Evolutionary conservation across 1,139 yeast species (phyloP), one percentile per base, ranked within the genome.

Genomic region (Yamadazyma friedrichii): DNA sequence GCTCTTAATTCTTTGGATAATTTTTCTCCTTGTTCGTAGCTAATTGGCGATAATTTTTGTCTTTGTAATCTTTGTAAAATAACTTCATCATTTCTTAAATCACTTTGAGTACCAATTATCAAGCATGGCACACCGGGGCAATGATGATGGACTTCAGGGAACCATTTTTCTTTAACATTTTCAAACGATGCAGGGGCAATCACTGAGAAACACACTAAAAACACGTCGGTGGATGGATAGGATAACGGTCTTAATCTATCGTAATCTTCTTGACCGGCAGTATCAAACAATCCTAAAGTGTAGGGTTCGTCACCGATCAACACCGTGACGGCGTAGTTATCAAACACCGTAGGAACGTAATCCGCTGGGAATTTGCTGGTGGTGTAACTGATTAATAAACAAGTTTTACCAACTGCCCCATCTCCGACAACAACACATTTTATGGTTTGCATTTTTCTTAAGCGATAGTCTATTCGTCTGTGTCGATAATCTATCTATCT

Each of bases 211-310:
- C 98, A 91, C 41, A 89, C 95, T 55, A 93, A 76, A 62, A 93
- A 93, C 37, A 93, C 96, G 63, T 91, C 98, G 12, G 98, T 93
- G 43, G 94, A 93, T 16, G 98, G 98, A 65, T 93, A 93, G 44
- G 95, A 85, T 55, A 93, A 78, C 9, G 98, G 98, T 69, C 98
- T 87, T 61, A 93, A 74, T 62, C 98, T 80, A 67, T 93, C 98
- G 65, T 93, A 93, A 73, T 93, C 98, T 76, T 91, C 98, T 73
- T 93, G 98, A 35, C 98, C 98, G 15, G 98, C 98, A 35, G 98
- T 93, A 71, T 93, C 98, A 61, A 91, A 93, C 49, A 93, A 74
- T 12, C 98, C 98, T 57, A 93, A 79, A 16, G 97, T 93, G 65
- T 88, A 91, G 35, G 98, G 98, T 67, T 91, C 98, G 62, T 91